Percentiles rank a stretch among this genome's conserved stretches.
Conservation (phyloP, 78 protist genomes). For the Dictyostelium capitatum region DNA sequence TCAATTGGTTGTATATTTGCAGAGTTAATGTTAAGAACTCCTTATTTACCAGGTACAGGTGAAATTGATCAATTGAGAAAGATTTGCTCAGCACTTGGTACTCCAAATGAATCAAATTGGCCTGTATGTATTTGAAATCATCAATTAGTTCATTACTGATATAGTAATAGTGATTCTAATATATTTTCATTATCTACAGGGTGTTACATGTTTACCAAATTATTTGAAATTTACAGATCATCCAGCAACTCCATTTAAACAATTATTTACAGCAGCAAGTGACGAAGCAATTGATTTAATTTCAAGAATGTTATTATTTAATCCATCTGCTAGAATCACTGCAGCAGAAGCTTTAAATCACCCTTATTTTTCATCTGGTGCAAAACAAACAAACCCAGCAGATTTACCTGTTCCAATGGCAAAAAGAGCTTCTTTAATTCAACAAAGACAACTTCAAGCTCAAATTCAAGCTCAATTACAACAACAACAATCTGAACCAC, state of each 20-base stretch:
- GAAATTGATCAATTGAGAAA: slow-evolving; percentile 84
- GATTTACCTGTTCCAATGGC: slow-evolving; percentile 59
- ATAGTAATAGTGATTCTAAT: not conserved
- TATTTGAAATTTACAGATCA: slow-evolving; percentile 66
- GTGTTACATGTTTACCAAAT: slow-evolving; percentile 63
- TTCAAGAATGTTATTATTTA: slow-evolving; percentile 56
- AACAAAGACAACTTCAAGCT: not conserved
- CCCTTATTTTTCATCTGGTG: slow-evolving; percentile 74
- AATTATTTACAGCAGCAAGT: slow-evolving; percentile 67
- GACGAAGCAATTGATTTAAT: slow-evolving; percentile 79
- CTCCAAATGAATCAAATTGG: slow-evolving; percentile 82
- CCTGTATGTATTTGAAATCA: slow-evolving; percentile 48
- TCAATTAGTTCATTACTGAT: not conserved
- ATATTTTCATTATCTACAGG: slow-evolving; percentile 23
- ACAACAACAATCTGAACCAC: not conserved
- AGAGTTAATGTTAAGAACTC: slow-evolving; percentile 88
- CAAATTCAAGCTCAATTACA: not conserved
- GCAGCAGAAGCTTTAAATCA: slow-evolving; percentile 84
- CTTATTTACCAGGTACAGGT: slow-evolving; percentile 82
- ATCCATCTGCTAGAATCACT: slow-evolving; percentile 67
- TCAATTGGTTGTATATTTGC: slow-evolving; percentile 90
- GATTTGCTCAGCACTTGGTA: slow-evolving; percentile 82
- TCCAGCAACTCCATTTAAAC: slow-evolving; percentile 80
- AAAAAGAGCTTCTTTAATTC: not conserved
- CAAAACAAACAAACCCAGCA: slow-evolving; percentile 44